Conservation (phyloP, 2,329 filamentous ascomycete species). For the Emmonsiellopsis sp. region DNA sequence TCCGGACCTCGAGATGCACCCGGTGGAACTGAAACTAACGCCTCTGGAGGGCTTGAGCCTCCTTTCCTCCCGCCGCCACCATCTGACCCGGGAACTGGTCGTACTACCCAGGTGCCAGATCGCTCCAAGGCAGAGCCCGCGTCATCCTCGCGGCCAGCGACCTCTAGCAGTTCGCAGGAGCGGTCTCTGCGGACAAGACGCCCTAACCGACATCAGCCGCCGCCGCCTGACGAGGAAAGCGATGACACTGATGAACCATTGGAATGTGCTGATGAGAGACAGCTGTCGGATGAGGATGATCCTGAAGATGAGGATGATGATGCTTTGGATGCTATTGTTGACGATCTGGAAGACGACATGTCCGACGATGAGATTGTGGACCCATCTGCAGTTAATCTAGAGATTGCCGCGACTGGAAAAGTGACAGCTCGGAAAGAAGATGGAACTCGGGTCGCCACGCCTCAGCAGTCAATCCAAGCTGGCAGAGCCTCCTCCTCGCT, state of each 20-base stretch:
- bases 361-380: slow-evolving; percentile 66
- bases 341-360: slow-evolving; percentile 79
- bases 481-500: slow-evolving; percentile 33
- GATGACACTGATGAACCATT: slow-evolving; percentile 61
- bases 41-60: slow-evolving; percentile 2
- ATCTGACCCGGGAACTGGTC: slow-evolving; percentile 8
- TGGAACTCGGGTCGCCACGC: slow-evolving; percentile 76
- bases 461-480: slow-evolving; percentile 51
- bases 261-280: slow-evolving; percentile 89
- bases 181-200: slow-evolving; percentile 45
- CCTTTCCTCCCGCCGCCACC: slow-evolving; percentile 17
- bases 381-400: slow-evolving; percentile 82
- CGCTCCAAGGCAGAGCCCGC: neutral
- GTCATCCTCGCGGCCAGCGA: slow-evolving; percentile 10
- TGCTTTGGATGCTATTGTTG: slow-evolving; percentile 78
- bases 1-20: slow-evolving; percentile 50
- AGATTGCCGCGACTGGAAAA: slow-evolving; percentile 76
- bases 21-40: slow-evolving; percentile 12
- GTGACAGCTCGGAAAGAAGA: slow-evolving; percentile 89
- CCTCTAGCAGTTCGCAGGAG: slow-evolving; percentile 29
- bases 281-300: slow-evolving; percentile 60
- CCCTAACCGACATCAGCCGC: slow-evolving; percentile 52
- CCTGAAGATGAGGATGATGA: slow-evolving; percentile 48
- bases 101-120: slow-evolving; percentile 2
- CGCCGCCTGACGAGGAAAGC: slow-evolving; percentile 48